phyloP scores from a whole-genome alignment of 2,329 filamentous ascomycete species.

The Botrytis sinoallii region DNA sequence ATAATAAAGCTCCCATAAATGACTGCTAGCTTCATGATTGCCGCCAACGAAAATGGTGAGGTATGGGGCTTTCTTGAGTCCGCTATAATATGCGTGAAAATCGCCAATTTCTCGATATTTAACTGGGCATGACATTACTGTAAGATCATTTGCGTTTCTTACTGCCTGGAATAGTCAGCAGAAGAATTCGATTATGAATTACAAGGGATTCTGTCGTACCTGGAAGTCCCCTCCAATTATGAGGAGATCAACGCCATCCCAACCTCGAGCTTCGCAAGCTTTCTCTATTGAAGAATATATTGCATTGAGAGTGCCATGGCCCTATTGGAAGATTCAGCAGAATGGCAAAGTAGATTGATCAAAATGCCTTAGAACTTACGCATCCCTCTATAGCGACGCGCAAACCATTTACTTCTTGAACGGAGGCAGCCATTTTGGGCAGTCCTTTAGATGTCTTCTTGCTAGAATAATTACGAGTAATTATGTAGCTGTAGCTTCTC shows the following conservation, averaged over 20 bases:
- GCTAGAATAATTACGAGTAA: background rate
- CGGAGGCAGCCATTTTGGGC: constrained; percentile 29
- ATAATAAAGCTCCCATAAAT: constrained; percentile 90
- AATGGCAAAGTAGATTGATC: background rate
- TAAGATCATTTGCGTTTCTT: constrained; percentile 83
- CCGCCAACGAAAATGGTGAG: constrained; percentile 90
- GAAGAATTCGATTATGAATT: background rate
- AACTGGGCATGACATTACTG: constrained; percentile 80
- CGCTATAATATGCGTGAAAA: constrained; percentile 92
- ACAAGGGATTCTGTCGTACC: constrained; percentile 43
- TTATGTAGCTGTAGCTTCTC: background rate
- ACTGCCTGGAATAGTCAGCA: constrained; percentile 56
- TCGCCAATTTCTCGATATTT: constrained; percentile 89
- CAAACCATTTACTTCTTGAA: constrained; percentile 47
- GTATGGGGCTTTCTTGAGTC: constrained; percentile 72
- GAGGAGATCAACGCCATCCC: constrained; percentile 80
- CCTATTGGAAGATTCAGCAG: constrained; percentile 47
- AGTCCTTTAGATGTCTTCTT: background rate
- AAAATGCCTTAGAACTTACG: constrained; percentile 50
- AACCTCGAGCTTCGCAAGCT: constrained; percentile 67
- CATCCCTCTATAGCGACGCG: constrained; percentile 86
- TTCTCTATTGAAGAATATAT: constrained; percentile 79
- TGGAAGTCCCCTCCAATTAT: constrained; percentile 98
- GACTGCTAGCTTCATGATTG: constrained; percentile 90
- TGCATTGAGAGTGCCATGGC: constrained; percentile 85